phyloP scores from a whole-genome alignment of 768 basidiomycete species.

The Rubroboletus pulcherrimus region DNA sequence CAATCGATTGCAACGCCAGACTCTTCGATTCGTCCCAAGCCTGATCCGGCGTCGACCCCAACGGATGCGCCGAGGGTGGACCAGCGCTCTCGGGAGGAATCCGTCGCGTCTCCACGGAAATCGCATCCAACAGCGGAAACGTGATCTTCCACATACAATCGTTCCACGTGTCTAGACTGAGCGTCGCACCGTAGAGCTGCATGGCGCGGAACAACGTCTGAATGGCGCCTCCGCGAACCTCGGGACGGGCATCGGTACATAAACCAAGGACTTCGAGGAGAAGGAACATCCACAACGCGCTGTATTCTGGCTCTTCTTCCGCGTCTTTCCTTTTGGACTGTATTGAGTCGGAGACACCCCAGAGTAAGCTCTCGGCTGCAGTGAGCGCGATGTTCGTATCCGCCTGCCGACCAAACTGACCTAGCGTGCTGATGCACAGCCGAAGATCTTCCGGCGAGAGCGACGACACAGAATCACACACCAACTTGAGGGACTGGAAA shows the following conservation, averaged over 20 bases:
- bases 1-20: constrained; percentile 79
- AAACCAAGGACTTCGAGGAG: constrained; percentile 79
- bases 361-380: constrained; percentile 86
- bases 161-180: constrained; percentile 83
- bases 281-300: constrained; percentile 91
- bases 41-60: constrained; percentile 29
- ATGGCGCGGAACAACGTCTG: constrained; percentile 93
- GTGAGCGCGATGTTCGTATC: constrained; percentile 97
- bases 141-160: constrained; percentile 89
- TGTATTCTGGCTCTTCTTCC: constrained; percentile 67
- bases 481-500: constrained; percentile 89
- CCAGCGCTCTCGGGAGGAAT: constrained; percentile 14
- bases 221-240: constrained; percentile 91
- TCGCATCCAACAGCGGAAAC: constrained; percentile 78
- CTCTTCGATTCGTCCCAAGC: constrained; percentile 88
- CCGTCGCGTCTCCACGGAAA: constrained; percentile 54
- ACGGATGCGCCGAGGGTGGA: background rate
- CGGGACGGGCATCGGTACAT: constrained; percentile 76
- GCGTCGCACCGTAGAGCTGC: constrained; percentile 86
- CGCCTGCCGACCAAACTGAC: constrained; percentile 85
- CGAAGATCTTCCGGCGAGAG: constrained; percentile 79
- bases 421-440: constrained; percentile 85
- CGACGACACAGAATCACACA: constrained; percentile 87
- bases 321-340: constrained; percentile 72
- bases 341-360: constrained; percentile 95